A percentile compares a stretch with the other conserved stretches of the same genome.
phyloP scores from a whole-genome alignment of 805 yeast species.

The Starmerella ratchasimensis region DNA sequence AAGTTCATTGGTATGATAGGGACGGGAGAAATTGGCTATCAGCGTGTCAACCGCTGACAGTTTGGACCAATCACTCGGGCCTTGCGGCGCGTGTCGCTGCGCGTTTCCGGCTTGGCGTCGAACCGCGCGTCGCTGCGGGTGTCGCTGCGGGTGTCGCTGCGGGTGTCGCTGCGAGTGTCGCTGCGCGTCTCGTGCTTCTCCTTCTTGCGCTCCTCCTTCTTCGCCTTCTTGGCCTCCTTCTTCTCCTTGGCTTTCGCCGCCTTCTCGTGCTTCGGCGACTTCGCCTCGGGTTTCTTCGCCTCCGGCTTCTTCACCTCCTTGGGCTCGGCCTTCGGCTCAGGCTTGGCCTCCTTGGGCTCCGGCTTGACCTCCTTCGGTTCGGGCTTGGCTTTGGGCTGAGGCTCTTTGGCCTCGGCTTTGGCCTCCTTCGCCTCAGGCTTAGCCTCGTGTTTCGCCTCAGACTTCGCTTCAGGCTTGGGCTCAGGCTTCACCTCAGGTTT shows the following conservation, averaged over 20 bases:
- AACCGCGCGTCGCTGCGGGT: background rate
- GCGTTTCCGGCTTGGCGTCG: background rate
- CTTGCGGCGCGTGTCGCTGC: too few relatives aligned
- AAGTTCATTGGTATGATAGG: too few relatives aligned
- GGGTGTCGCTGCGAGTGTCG: background rate
- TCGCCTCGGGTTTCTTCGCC: constrained; percentile 19
- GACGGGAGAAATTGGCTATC: too few relatives aligned
- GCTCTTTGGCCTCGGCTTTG: too few relatives aligned
- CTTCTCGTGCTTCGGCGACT: constrained; percentile 2
- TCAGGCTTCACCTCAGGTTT: constrained; percentile 4
- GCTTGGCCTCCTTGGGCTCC: background rate
- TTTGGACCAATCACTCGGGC: too few relatives aligned
- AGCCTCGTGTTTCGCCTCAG: background rate
- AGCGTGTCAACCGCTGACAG: too few relatives aligned
- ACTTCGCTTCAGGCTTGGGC: constrained; percentile 11
- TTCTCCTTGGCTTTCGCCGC: constrained; percentile 1
- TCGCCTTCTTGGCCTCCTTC: background rate
- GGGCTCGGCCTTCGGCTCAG: background rate
- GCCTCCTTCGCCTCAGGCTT: background rate
- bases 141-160: background rate
- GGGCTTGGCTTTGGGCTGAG: background rate
- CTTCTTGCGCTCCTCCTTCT: background rate
- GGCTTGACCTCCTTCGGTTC: constrained; percentile 20
- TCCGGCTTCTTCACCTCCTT: constrained; percentile 21
- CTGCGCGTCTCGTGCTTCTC: constrained; percentile 1